Evolutionary conservation across 768 basidiomycete species (phyloP), one percentile per base, ranked within the genome.

Genomic region (Amanita inopinata): DNA sequence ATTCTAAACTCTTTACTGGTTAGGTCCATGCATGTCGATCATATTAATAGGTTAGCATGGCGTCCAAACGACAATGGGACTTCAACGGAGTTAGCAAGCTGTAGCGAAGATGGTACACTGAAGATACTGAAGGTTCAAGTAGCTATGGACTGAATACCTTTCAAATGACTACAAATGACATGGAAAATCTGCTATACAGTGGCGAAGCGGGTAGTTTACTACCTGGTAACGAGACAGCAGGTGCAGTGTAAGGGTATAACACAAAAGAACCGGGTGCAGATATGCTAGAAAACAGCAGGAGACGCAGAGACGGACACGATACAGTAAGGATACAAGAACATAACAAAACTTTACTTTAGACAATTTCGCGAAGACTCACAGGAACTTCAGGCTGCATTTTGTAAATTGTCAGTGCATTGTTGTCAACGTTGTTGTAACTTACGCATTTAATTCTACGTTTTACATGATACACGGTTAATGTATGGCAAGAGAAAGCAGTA

Each of bases 61-160:
- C 72, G 82, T 27, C 78, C 81, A 22, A 58, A 58, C 10, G 52
- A 48, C 5, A 50, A 57, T 22, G 53, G 41, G 9, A 52, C 49
- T n/a, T 46, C 52, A 33, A 64, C 61, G 44, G 69, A 77, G 46
- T 71, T 97, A 40, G 93, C 89, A 24, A 89, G 80, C 46, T 89
- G 89, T 54, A 87, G 88, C 60, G 90, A 94, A 66, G 93, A 97
- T 71, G 80, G 87, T 68, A 85, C 84, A 69, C 67, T 93, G 62
- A 83, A 79, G 61, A 70, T 94, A 65, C 64, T 79, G 61, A 68
- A 67, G 55, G 66, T 88, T 65, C 74, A 70, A 51, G 56, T 66
- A 54, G 60, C 62, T 64, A 64, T 61, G 60, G 59, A 68, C 67
- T 69, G 65, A 66, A 63, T 64, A 64, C 54, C 51, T 54, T 61